phyloP scores from a whole-genome alignment of 2,329 filamentous ascomycete genomes.

The Penicillium sp. region DNA sequence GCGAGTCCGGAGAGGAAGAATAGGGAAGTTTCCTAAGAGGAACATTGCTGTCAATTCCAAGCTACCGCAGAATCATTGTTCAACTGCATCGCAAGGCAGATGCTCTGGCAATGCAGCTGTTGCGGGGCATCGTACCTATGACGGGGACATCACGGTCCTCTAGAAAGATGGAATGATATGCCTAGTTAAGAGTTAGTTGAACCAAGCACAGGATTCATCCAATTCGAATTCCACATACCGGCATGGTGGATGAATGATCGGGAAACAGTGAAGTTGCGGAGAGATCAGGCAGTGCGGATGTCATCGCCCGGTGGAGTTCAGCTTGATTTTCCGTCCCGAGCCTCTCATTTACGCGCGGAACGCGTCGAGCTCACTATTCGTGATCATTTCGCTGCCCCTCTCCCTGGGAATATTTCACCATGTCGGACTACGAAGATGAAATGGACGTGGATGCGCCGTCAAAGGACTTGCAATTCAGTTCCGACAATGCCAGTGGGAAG shows the following conservation, averaged over 20 bases:
- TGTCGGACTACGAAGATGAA: slow-evolving; percentile 57
- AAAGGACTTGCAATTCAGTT: slow-evolving; percentile 59
- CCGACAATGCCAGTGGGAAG: slow-evolving; percentile 64
- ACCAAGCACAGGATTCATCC: not conserved
- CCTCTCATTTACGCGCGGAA: slow-evolving; percentile 41
- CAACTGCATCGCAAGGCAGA: not conserved
- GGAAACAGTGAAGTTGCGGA: slow-evolving; percentile 11
- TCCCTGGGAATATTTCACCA: slow-evolving; percentile 23
- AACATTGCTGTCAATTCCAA: slow-evolving; percentile 12
- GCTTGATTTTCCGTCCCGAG: slow-evolving; percentile 38
- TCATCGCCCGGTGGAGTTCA: slow-evolving; percentile 25
- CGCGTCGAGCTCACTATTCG: slow-evolving; percentile 25
- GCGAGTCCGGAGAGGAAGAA: slow-evolving; percentile 89
- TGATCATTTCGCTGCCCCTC: not conserved
- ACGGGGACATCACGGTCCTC: slow-evolving; percentile 65
- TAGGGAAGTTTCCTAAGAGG: slow-evolving; percentile 73
- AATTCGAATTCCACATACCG: slow-evolving; percentile 33
- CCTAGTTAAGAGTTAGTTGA: slow-evolving; percentile 47
- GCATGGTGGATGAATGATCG: slow-evolving; percentile 37
- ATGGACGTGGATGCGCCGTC: slow-evolving; percentile 61
- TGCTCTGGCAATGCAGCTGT: slow-evolving; percentile 5
- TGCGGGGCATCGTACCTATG: slow-evolving; percentile 47
- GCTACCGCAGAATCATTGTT: not conserved
- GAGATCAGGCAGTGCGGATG: slow-evolving; percentile 18
- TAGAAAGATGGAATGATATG: slow-evolving; percentile 96